Evolutionary conservation across 192 early-diverging fungal species (phyloP).

Genomic region (Gamsiella multidivaricata): DNA sequence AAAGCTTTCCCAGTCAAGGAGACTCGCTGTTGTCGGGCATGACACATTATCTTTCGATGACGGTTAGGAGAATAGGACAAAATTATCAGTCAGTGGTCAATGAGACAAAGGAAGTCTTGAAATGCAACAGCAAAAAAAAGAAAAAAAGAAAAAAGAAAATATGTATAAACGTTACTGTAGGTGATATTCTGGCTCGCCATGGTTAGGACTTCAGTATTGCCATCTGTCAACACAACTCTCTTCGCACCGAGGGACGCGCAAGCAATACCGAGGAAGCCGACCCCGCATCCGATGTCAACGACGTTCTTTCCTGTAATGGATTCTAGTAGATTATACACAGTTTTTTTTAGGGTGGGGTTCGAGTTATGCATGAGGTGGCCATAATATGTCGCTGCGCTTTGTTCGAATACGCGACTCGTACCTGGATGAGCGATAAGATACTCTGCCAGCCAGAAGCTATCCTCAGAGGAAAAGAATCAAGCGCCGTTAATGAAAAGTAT

Average conservation of each 20-base stretch:
- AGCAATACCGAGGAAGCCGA: constrained; percentile 43
- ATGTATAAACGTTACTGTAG: constrained; percentile 23
- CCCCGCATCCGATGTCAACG: constrained; percentile 47
- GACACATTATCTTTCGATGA: constrained; percentile 10
- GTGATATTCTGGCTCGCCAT: constrained; percentile 42
- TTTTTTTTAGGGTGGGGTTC: too few species aligned
- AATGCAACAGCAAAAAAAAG: not conserved
- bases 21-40: constrained; percentile 25
- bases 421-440: constrained; percentile 42
- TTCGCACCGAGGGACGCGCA: constrained; percentile 40
- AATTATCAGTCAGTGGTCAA: too few species aligned
- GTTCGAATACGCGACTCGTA: too few species aligned
- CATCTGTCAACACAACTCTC: constrained; percentile 42
- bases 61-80: too few species aligned
- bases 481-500: not conserved
- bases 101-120: too few species aligned
- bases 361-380: too few species aligned
- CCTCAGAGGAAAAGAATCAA: not conserved
- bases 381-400: not conserved
- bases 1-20: constrained; percentile 52
- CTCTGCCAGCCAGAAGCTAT: constrained; percentile 49
- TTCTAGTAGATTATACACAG: constrained; percentile 19
- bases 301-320: constrained; percentile 34
- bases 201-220: constrained; percentile 33
- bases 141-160: too few species aligned